These are phyloP conservation scores for Rutstroemia sydowiana DNA, from an alignment of 2,329 filamentous ascomycete species.

Conservation along the genomic window DNA sequence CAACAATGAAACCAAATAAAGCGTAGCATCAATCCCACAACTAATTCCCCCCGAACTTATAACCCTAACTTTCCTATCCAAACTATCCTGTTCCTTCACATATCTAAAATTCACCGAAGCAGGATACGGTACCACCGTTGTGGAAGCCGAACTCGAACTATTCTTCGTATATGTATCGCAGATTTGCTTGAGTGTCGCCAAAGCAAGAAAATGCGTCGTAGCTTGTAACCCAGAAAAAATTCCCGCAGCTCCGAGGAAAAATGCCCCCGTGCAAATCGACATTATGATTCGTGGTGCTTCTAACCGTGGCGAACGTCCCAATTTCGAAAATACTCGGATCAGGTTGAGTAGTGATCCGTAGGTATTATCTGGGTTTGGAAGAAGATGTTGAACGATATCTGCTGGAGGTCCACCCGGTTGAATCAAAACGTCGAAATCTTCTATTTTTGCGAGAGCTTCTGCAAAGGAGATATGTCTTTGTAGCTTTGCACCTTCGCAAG, in stretches of 20 bases:
- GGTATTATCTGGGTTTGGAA: slow-evolving; percentile 36
- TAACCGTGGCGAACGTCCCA: slow-evolving; percentile 69
- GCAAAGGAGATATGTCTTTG: slow-evolving; percentile 54
- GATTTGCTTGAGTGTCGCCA: slow-evolving; percentile 73
- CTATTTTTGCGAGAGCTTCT: slow-evolving; percentile 59
- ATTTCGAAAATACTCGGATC: slow-evolving; percentile 68
- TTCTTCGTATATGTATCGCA: slow-evolving; percentile 4
- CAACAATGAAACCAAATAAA: slow-evolving; percentile 3
- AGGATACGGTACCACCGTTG: not conserved
- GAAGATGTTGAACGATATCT: slow-evolving; percentile 40
- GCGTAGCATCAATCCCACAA: slow-evolving; percentile 71
- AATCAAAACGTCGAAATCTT: slow-evolving; percentile 65
- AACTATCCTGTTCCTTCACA: slow-evolving; percentile 3
- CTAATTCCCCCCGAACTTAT: slow-evolving; percentile 75
- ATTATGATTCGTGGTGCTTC: slow-evolving; percentile 64
- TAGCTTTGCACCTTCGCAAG: slow-evolving; percentile 1
- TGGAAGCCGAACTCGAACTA: not conserved
- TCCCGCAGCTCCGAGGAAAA: slow-evolving; percentile 69
- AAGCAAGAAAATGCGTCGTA: slow-evolving; percentile 74
- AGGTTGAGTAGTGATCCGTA: slow-evolving; percentile 62
- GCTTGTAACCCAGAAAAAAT: slow-evolving; percentile 72
- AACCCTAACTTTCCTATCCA: slow-evolving; percentile 42
- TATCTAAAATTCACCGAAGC: slow-evolving; percentile 6
- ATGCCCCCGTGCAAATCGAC: slow-evolving; percentile 70
- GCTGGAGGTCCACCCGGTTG: slow-evolving; percentile 62